Conservation (phyloP, 2,329 filamentous ascomycete species). For the Trichoderma sp. region DNA sequence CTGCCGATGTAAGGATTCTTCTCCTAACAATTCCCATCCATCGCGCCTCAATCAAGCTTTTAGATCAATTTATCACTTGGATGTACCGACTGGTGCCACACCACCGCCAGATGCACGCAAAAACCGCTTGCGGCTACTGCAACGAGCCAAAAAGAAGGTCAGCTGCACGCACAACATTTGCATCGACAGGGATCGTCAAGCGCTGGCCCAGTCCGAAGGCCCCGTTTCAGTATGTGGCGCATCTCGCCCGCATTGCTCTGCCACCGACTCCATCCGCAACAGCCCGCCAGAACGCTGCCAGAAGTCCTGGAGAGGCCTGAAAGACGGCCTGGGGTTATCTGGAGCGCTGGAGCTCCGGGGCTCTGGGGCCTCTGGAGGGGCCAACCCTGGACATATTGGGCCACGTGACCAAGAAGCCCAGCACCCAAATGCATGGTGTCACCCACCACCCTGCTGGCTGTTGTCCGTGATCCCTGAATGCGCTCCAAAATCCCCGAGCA, state of each 20-base stretch:
- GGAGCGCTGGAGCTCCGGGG: background rate
- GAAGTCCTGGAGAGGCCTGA: background rate
- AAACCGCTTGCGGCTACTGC: conserved; percentile 20
- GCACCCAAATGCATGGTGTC: conserved; percentile 17
- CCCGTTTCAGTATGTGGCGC: background rate
- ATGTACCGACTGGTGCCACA: background rate
- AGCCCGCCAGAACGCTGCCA: conserved; percentile 1
- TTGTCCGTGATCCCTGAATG: conserved; percentile 15
- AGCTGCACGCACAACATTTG: conserved; percentile 27
- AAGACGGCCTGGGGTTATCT: background rate
- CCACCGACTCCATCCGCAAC: background rate
- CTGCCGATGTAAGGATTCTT: background rate
- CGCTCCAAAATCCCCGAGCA: conserved; percentile 9
- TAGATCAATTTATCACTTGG: background rate
- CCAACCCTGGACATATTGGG: background rate
- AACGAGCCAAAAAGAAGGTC: conserved; percentile 22
- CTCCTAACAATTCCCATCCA: background rate
- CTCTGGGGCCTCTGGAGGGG: background rate
- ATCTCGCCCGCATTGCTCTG: conserved; percentile 9
- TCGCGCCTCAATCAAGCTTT: background rate
- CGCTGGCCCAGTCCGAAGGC: background rate
- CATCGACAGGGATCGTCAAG: conserved; percentile 10
- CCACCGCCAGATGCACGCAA: background rate
- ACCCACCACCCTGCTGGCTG: conserved; percentile 13
- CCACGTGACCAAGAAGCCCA: conserved; percentile 19